Evolutionary conservation across 257 asterid species (phyloP).

Genomic region (Solanum clarkiae): DNA sequence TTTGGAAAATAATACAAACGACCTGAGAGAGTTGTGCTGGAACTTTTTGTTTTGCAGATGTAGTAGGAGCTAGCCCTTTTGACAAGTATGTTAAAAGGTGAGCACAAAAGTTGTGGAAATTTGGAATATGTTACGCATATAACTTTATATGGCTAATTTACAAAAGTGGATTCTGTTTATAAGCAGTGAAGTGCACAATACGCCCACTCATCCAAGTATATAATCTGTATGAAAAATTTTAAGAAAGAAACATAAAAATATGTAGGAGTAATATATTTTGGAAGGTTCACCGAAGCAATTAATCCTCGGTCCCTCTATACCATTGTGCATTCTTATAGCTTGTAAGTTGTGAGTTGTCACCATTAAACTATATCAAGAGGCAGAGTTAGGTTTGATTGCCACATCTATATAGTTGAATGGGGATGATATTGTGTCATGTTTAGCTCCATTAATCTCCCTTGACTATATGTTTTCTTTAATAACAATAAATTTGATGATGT

Average conservation of each 20-base stretch:
- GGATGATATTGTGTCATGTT: neutral
- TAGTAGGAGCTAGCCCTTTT: slow-evolving; percentile 39
- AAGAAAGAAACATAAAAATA: neutral
- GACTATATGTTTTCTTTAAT: neutral
- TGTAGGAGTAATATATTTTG: neutral
- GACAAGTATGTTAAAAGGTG: slow-evolving; percentile 81
- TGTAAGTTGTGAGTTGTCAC: neutral
- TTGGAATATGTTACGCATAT: neutral
- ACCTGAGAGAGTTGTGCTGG: neutral
- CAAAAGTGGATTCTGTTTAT: neutral
- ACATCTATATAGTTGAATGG: neutral
- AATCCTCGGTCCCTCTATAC: neutral
- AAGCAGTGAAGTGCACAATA: neutral
- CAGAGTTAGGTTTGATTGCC: neutral
- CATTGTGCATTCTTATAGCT: neutral
- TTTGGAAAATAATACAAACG: neutral
- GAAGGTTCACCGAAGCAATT: neutral
- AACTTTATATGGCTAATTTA: neutral
- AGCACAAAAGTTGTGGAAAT: neutral
- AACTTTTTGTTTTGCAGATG: slow-evolving; percentile 44
- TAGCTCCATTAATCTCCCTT: neutral
- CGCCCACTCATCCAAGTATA: neutral
- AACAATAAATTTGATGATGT: neutral
- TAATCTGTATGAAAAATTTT: neutral
- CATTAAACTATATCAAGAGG: neutral